Evolutionary conservation across 164 flowering plant genomes (phyloP).

Genomic region (Annona cherimola): DNA sequence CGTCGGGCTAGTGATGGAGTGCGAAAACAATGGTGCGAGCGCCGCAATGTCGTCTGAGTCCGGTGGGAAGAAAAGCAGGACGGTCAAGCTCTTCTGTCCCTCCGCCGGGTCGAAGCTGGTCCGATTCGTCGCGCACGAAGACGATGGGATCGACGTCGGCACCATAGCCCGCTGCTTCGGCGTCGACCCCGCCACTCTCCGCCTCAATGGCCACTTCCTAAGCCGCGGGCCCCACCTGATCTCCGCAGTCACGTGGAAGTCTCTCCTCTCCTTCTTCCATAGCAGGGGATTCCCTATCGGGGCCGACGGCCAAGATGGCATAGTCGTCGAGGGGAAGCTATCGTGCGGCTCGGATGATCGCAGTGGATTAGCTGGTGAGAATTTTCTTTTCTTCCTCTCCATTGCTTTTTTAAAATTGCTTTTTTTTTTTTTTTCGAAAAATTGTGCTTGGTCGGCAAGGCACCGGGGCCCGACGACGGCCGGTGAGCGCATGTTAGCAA

Average conservation of each 20-base stretch:
- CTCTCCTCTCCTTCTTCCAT: conserved; percentile 66
- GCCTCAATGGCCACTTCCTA: conserved; percentile 69
- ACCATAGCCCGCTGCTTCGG: conserved; percentile 58
- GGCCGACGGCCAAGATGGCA: conserved; percentile 18
- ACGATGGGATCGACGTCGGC: conserved; percentile 55
- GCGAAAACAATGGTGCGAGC: too few relatives aligned
- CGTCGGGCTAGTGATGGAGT: too few relatives aligned
- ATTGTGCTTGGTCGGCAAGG: neutral
- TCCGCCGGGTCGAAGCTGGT: conserved; percentile 29
- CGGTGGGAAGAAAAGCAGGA: conserved; percentile 21
- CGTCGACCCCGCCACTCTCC: conserved; percentile 55
- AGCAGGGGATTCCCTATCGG: conserved; percentile 60
- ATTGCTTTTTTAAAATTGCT: too few relatives aligned
- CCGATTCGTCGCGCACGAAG: conserved; percentile 31
- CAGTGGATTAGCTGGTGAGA: neutral
- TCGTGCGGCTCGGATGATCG: conserved; percentile 10
- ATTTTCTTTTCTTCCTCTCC: neutral
- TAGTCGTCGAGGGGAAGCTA: conserved; percentile 59
- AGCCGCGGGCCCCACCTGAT: conserved; percentile 52
- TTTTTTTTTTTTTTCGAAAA: too few relatives aligned
- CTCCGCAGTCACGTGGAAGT: conserved; percentile 71
- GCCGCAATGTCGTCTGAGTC: too few relatives aligned
- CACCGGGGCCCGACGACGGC: neutral
- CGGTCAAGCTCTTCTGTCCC: conserved; percentile 56
- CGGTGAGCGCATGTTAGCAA: neutral